Evolutionary conservation across 306 rosid genomes (phyloP).

Genomic region (Cyclanthera cordifolia): DNA sequence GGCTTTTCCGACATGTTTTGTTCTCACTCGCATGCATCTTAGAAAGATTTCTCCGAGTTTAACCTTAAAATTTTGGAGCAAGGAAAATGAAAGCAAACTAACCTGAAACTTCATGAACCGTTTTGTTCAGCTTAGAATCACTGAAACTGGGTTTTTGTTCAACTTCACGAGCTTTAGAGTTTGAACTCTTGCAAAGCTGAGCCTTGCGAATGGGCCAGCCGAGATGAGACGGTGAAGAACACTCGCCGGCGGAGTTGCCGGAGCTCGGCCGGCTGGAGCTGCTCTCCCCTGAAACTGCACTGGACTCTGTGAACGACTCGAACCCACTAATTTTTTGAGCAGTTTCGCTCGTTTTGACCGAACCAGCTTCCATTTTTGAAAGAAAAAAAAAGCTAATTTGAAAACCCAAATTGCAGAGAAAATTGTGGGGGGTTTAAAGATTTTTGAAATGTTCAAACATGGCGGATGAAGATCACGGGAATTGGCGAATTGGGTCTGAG

Average conservation of each 20-base stretch:
- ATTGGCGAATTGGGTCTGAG: conserved; percentile 12
- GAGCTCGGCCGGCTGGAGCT: conserved; percentile 49
- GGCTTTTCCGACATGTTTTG: too few species aligned
- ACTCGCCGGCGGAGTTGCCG: conserved; percentile 36
- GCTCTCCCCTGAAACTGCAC: conserved; percentile 39
- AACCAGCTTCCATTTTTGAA: conserved; percentile 49
- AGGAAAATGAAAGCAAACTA: conserved; percentile 11
- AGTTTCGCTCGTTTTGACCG: conserved; percentile 25
- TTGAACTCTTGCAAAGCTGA: conserved; percentile 33
- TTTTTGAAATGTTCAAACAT: conserved; percentile 19
- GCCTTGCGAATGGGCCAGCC: conserved; percentile 96
- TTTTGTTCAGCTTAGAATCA: conserved; percentile 25
- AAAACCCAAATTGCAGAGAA: conserved; percentile 24
- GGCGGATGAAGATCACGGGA: conserved; percentile 9
- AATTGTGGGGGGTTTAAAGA: conserved; percentile 10
- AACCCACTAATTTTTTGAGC: conserved; percentile 24
- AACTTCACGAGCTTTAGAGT: conserved; percentile 25
- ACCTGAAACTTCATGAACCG: conserved; percentile 52
- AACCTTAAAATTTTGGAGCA: too few species aligned
- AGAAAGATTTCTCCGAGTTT: too few species aligned
- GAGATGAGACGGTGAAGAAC: conserved; percentile 51
- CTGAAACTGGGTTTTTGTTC: conserved; percentile 27
- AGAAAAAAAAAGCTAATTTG: conserved; percentile 16
- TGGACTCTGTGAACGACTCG: conserved; percentile 49
- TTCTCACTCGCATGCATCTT: too few species aligned